These are phyloP conservation scores for Aspergillus leporis DNA, from an alignment of 495 filamentous ascomycete species.

Conservation along the genomic window DNA sequence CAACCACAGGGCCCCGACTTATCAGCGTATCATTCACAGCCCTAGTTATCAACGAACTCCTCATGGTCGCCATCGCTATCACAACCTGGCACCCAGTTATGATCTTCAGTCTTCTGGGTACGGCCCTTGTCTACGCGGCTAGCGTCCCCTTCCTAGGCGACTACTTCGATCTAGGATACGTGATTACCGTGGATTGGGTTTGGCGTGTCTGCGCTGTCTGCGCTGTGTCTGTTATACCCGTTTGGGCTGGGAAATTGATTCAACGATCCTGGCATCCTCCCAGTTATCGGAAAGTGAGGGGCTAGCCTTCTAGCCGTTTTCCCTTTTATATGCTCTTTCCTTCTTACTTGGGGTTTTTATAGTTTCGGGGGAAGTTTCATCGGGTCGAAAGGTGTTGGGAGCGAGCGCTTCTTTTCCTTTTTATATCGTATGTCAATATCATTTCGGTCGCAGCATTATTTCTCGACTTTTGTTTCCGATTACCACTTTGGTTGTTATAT, in stretches of 20 bases:
- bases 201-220: slow-evolving; percentile 84
- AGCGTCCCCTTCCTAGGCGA: slow-evolving; percentile 83
- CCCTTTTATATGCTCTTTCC: slow-evolving; percentile 18
- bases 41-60: slow-evolving; percentile 88
- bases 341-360: slow-evolving; percentile 7
- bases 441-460: background rate
- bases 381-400: background rate
- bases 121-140: slow-evolving; percentile 73
- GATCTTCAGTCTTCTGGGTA: slow-evolving; percentile 81
- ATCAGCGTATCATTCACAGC: slow-evolving; percentile 90
- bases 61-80: slow-evolving; percentile 95
- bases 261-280: slow-evolving; percentile 83
- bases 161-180: slow-evolving; percentile 86
- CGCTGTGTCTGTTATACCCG: slow-evolving; percentile 79
- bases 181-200: slow-evolving; percentile 76
- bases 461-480: background rate
- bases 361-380: background rate
- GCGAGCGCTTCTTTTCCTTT: background rate
- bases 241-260: slow-evolving; percentile 81
- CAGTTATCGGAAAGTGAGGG: slow-evolving; percentile 94
- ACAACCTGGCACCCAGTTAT: slow-evolving; percentile 97
- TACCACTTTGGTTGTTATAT: background rate
- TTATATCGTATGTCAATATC: background rate
- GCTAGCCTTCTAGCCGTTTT: slow-evolving; percentile 27
- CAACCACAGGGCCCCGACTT: slow-evolving; percentile 67